Conservation (phyloP, 495 filamentous ascomycete species). For the Diplogelasinospora grovesii region DNA sequence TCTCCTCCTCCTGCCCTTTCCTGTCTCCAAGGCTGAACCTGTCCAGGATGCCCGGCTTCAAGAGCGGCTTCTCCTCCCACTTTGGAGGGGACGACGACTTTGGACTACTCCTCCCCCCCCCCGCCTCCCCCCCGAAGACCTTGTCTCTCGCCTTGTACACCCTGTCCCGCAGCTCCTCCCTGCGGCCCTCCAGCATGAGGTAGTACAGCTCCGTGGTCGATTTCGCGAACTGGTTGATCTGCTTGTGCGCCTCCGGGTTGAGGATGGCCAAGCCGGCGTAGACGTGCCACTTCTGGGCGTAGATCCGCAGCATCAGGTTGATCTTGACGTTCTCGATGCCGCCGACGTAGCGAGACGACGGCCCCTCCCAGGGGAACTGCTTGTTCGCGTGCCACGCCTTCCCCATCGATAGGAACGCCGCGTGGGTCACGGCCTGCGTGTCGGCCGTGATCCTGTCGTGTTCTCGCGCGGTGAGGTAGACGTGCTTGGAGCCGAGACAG, state of each 20-base stretch:
- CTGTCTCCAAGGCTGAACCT: constrained; percentile 75
- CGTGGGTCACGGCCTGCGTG: constrained; percentile 96
- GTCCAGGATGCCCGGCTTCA: constrained; percentile 80
- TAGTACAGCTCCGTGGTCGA: constrained; percentile 94
- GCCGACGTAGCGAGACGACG: constrained; percentile 85
- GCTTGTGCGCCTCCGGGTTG: constrained; percentile 82
- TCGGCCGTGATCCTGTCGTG: constrained; percentile 97
- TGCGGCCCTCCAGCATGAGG: constrained; percentile 82
- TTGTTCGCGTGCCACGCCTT: constrained; percentile 89
- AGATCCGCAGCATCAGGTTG: constrained; percentile 94
- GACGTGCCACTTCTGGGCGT: constrained; percentile 98
- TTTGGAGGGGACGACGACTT: too few relatives aligned
- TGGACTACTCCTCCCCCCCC: too few relatives aligned
- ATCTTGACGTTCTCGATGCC: constrained; percentile 99
- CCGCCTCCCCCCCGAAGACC: constrained; percentile 59
- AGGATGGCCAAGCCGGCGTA: constrained; percentile 96
- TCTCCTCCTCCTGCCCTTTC: constrained; percentile 41
- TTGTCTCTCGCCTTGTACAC: constrained; percentile 70
- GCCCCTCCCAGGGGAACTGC: constrained; percentile 93
- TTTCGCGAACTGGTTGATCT: constrained; percentile 88
- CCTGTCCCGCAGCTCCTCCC: constrained; percentile 69
- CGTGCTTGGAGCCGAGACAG: constrained; percentile 74
- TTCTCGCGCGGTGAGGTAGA: constrained; percentile 75
- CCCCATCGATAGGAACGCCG: constrained; percentile 94
- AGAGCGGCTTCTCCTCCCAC: constrained; percentile 57